These are phyloP conservation scores for Phaeolepiota aurea DNA, from an alignment of 768 basidiomycete genomes.

Conservation along the genomic window DNA sequence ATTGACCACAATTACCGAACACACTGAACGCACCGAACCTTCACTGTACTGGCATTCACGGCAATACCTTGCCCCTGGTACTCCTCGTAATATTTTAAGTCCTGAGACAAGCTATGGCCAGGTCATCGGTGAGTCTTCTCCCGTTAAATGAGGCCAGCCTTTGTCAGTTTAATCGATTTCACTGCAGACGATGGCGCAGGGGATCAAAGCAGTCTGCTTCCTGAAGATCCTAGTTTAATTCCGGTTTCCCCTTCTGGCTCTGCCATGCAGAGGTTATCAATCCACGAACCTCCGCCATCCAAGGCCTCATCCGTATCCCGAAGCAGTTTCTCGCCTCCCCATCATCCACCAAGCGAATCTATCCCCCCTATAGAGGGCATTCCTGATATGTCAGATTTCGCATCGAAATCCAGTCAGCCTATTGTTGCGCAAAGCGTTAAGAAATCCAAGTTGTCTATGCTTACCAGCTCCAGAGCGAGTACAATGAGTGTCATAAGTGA, in stretches of 20 bases:
- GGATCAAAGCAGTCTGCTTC: constrained; percentile 1
- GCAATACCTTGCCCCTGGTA: constrained; percentile 26
- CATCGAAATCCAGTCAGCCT: constrained; percentile 34
- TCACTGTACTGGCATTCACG: constrained; percentile 39
- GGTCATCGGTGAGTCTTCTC: constrained; percentile 38
- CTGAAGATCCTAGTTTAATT: constrained; percentile 10
- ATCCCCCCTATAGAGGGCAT: constrained; percentile 38
- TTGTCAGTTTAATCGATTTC: no score
- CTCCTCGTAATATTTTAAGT: constrained; percentile 29
- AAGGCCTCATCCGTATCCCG: constrained; percentile 34
- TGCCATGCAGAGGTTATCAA: constrained; percentile 53
- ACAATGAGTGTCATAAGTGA: constrained; percentile 32
- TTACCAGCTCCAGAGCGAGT: constrained; percentile 60
- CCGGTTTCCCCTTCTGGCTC: constrained; percentile 54
- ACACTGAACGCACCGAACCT: constrained; percentile 55
- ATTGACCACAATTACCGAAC: constrained; percentile 62
- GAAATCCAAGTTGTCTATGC: constrained; percentile 60
- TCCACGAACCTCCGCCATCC: constrained; percentile 50
- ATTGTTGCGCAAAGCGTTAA: constrained; percentile 21
- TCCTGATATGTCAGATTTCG: constrained; percentile 47
- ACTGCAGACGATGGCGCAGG: not conserved
- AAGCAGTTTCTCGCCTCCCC: constrained; percentile 26
- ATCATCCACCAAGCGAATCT: constrained; percentile 31
- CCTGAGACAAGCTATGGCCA: constrained; percentile 57
- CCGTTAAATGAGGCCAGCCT: not conserved